Evolutionary conservation across 2,329 filamentous ascomycete genomes (phyloP), one percentile per base, ranked within the genome.

Genomic region (Colletotrichum acutatum): DNA sequence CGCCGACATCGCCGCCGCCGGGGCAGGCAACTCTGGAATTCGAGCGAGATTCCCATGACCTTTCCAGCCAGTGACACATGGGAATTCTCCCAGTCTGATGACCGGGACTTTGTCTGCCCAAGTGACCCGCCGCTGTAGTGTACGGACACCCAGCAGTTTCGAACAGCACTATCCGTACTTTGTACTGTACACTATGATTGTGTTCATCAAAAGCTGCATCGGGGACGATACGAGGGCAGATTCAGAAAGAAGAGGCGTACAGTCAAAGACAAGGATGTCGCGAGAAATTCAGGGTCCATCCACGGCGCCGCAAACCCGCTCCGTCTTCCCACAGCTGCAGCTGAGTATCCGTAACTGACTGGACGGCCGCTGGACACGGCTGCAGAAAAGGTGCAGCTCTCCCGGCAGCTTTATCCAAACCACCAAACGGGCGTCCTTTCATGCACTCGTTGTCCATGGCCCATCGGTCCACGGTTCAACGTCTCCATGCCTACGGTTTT

Each of bases 281-380:
- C 26, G 14, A 5, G 8, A 52, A 72, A 56, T 70, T 16, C 70
- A 72, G 70, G 70, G 70, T 70, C 66, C 70, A 72, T 69, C 46
- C 56, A 54, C 70, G 63, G 28, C 59, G 66, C 60, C 66, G 66
- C 70, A 72, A 72, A 49, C 53, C 70, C 66, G 70, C 66, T 46
- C 28, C 32, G 34, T 19, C 32, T 24, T 16, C 26, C 30, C 24
- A 28, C 26, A 34, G 32, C 32, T 5, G 32, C 32, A 64, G 28
- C 61, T 26, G 61, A 60, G 30, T 46, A 34, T 12, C 11, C 32
- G 11, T 34, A 12, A 34, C 32, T 34, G 19, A 66, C 19, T 12
- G 37, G 19, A 66, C 42, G 42, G 42, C 42, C 42, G 42, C 42
- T 49, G 42, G 42, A 42, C 42, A 49, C 42, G 19, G 42, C 46